Percentiles rank a stretch among this genome's conserved stretches.
phyloP scores from a whole-genome alignment of 1,284 basidiomycete species.

The Malassezia caprae region DNA sequence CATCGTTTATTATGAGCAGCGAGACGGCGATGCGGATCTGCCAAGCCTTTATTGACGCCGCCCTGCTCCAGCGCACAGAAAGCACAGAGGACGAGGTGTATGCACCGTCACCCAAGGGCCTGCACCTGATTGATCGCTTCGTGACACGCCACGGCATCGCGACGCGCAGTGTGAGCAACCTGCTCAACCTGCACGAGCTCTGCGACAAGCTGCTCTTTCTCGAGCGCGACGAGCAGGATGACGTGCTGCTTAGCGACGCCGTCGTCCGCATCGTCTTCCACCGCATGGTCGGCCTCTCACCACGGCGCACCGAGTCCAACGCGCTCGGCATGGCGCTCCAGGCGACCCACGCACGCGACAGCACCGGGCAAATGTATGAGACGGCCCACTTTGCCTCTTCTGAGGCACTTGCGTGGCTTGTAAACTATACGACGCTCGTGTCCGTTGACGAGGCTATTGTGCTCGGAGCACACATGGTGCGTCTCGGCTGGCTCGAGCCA shows the following conservation, averaged over 20 bases:
- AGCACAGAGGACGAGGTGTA: conserved; percentile 82
- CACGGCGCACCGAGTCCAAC: conserved; percentile 18
- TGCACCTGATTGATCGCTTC: conserved; percentile 96
- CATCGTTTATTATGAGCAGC: conserved; percentile 97
- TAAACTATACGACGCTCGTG: conserved; percentile 91
- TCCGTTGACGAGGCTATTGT: conserved; percentile 94
- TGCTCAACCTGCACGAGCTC: conserved; percentile 85
- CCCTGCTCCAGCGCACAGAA: conserved; percentile 61
- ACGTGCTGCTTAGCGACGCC: conserved; percentile 91
- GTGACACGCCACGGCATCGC: conserved; percentile 98
- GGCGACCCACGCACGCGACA: conserved; percentile 35
- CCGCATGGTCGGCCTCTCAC: conserved; percentile 69
- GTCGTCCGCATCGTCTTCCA: conserved; percentile 92
- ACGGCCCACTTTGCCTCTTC: conserved; percentile 66
- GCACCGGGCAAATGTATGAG: conserved; percentile 28
- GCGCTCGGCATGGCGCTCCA: conserved; percentile 9
- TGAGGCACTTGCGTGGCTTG: conserved; percentile 85
- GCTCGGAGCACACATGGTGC: conserved; percentile 91
- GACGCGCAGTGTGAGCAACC: conserved; percentile 57
- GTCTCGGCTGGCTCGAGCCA: conserved; percentile 58
- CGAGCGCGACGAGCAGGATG: conserved; percentile 79
- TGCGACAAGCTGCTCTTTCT: conserved; percentile 96
- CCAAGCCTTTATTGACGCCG: conserved; percentile 98
- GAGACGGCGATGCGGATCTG: conserved; percentile 99
- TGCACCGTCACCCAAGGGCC: conserved; percentile 87